Conservation (phyloP, 768 basidiomycete species). For the Mycena vitilis region DNA sequence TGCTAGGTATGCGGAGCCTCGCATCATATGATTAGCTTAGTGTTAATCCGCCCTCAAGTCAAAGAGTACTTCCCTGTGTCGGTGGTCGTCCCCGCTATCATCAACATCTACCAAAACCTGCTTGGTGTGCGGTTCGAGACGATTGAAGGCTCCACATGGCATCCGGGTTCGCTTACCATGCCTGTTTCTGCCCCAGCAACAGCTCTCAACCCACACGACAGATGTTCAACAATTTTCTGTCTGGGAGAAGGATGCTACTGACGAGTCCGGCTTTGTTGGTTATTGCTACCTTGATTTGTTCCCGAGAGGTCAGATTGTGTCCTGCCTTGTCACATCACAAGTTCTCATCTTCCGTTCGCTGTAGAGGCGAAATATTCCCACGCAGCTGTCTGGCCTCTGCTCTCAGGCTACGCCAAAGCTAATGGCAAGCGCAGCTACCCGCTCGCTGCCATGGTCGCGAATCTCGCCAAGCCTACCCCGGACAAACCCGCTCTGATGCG, state of each 20-base stretch:
- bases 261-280: conserved; percentile 80
- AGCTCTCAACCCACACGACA: conserved; percentile 38
- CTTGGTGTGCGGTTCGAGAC: conserved; percentile 82
- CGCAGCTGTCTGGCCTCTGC: conserved; percentile 86
- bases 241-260: conserved; percentile 83
- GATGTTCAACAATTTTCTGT: conserved; percentile 89
- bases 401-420: conserved; percentile 70
- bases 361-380: conserved; percentile 84
- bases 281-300: conserved; percentile 91
- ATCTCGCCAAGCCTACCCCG: conserved; percentile 86
- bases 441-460: conserved; percentile 88
- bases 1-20: conserved; percentile 43
- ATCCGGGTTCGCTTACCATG: conserved; percentile 64
- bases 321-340: neutral
- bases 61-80: conserved; percentile 93
- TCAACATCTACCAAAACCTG: conserved; percentile 86
- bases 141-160: conserved; percentile 77
- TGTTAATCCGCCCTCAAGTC: conserved; percentile 46
- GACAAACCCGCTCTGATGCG: conserved; percentile 86
- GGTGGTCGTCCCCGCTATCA: conserved; percentile 83
- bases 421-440: conserved; percentile 78
- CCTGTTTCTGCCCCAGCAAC: neutral
- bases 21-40: too few relatives aligned
- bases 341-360: conserved; percentile 10
- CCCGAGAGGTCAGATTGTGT: conserved; percentile 69